Conservation (phyloP, 2,329 filamentous ascomycete genomes). For the Neonectria magnoliae region DNA sequence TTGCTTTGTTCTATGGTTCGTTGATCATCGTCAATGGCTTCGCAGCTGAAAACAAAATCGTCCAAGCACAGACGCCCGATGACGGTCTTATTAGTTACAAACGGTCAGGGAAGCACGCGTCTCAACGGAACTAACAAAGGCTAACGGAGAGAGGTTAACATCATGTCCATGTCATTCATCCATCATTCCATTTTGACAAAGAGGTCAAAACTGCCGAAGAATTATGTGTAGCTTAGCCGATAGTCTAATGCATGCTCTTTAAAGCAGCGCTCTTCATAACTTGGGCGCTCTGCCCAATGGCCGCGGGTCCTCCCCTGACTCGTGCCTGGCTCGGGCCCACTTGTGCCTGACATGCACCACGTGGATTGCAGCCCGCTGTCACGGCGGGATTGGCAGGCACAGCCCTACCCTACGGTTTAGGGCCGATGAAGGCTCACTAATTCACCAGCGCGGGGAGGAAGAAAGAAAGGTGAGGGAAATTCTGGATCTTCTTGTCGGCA, state of each 20-base stretch:
- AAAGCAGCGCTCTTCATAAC: slow-evolving; percentile 13
- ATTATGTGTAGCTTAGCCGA: background rate
- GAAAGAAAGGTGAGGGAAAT: background rate
- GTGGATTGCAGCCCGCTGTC: slow-evolving; percentile 26
- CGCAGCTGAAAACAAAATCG: background rate
- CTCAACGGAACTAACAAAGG: background rate
- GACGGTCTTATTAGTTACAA: background rate
- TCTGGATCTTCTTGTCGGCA: background rate
- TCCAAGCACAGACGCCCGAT: background rate
- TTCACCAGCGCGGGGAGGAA: background rate
- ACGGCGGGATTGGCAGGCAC: background rate
- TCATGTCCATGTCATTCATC: background rate
- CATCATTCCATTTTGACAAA: background rate
- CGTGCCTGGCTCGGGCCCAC: slow-evolving; percentile 12
- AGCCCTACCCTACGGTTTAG: slow-evolving; percentile 8
- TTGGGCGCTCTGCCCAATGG: slow-evolving; percentile 27
- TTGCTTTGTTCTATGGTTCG: background rate
- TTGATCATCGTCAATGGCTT: background rate
- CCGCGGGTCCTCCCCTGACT: slow-evolving; percentile 24
- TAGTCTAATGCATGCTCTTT: background rate
- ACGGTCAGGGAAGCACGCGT: background rate
- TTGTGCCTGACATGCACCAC: slow-evolving; percentile 36
- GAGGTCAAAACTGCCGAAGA: background rate
- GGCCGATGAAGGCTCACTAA: background rate
- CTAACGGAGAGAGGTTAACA: background rate